Base-by-base conservation (phyloP, 345 rosid genomes). In the Syzygium aqueum region DNA sequence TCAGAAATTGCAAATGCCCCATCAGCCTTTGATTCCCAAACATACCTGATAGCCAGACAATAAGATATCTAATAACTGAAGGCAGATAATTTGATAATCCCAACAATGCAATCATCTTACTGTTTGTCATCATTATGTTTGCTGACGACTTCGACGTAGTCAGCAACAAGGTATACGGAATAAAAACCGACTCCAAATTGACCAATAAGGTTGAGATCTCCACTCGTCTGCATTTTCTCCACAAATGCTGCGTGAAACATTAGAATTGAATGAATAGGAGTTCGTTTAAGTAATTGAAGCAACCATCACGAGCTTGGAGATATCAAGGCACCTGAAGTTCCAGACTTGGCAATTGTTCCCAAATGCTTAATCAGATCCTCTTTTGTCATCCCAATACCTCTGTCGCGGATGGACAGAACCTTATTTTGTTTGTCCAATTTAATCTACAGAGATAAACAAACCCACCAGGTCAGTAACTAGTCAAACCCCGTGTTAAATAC, bases 111-210 rank as follows among this genome's bases (percentile, higher is more conserved):
- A 86, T 50, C 51, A 21, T 40, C 97, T 91, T 88, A 97, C 99
- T 97, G 99, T 86, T 84, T 95, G 88, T 97, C 99, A 52, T 97
- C 99, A 53, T 96, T 97, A 89, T 97, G 96, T 91, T 97, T 97
- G 93, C 99, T 96, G 84, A 95, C 91, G 85, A 97, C 99, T 94
- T 97, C 99, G 56, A 97, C 98, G 59, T 95, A 95, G 92, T 97
- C 99, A 90, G 99, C 98, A 51, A 96, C 98, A 37, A 97, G 98
- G 91, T 97, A 97, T 3, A 96, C 99, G 30, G 99, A 97, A 88
- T 97, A 97, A 91, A 97, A 97, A 85, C 99, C 99, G 91, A 97
- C 99, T 85, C 99, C 99, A 92, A 97, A 97, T 85, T 97, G 99
- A 84, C 99, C 99, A 92, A 97, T 97, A 88, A 97, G 96, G 90